Evolutionary conservation across 192 early-diverging fungal genomes (phyloP), one percentile per base, ranked within the genome.

Genomic region (Dissophora globulifera): DNA sequence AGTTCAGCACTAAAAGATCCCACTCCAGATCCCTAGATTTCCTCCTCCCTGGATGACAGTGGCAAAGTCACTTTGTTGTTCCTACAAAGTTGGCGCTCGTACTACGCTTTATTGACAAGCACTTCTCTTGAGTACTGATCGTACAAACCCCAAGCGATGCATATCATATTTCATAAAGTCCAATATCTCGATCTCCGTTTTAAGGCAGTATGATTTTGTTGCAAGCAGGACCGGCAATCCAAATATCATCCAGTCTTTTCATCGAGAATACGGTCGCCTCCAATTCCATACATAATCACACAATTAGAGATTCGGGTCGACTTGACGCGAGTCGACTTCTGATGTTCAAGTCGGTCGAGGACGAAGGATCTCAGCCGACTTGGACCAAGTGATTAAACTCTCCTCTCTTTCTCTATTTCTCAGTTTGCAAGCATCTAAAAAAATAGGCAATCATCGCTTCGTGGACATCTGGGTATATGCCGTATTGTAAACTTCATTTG

Each of bases 141-240:
- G 20, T 60, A 60, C 31, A 60, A 49, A 27, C 40, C 22, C 60
- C 29, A 60, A 46, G 29, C 58, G 58, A 47, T 51, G 47, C 49
- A 62, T 51, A 41, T 51, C 60, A 26, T 40, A 50, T 51, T 62
- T 51, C 50, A 62, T 51, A 49, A 62, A 62, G 49, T 51, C 60
- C 35, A 62, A 46, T 29, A 61, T 47, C 32, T 61, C 58, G 32
- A 29, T 31, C 47, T 62, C 50, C 26, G 60, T 62, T 62, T 62
- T n/a, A 33, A 35, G 60, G 60, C 2, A 62, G 50, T 42, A 43
- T 29, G 38, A 62, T 52, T 30, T 51, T 62, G 25, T 52, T 38
- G 38, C 60, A 62, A 17, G 50, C 50, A 29, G 48, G 48, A 42
- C 49, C 60, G 20, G 50, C 60, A 4, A 62, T 50, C 60, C 60